Base-by-base conservation (phyloP, 2,329 filamentous ascomycete species). In the Diplocarpon rosae region DNA sequence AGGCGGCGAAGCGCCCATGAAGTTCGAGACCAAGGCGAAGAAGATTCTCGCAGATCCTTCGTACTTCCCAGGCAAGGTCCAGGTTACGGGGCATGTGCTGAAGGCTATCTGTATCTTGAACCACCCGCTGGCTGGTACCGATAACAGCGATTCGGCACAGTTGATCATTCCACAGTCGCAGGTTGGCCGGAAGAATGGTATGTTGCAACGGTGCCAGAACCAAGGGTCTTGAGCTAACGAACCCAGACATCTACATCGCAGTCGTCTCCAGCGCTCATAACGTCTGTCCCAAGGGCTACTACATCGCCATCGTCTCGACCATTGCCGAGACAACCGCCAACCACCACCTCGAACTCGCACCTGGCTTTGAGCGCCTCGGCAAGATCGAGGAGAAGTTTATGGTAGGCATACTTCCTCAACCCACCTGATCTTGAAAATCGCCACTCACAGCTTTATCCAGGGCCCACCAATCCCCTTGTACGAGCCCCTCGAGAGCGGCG, bases 281-380 rank as follows among this genome's bases (percentile, higher is more conserved):
- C 60, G 93, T 98, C 58, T 96, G 90, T 71, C 92, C 93, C 59
- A 94, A 95, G 76, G 90, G 90, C 50, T 96, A 95, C 78, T 98
- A 93, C 73, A 87, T 98, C 58, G 92, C 92, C 59, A 98, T 96
- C 50, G 90, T 98, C 54, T 95, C 88, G 38, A 98, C 92, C 48
- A 95, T 98, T 62, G 87, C 92, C 52, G 93, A 98, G 73, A 82
- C 80, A 36, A 71, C 80, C 50, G 81, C 85, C 53, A 96, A 98
- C 75, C 89, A 95, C 69, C 92, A 98, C 67, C 73, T 95, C 46
- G 92, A 98, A 71, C 80, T 98, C 35, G 80, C 92, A 67, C 80
- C 89, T 27, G 92, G 90, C 61, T 80, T 96, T 55, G 88, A 95
- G 61, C 82, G 90, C 55, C 80, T 98, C 27, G 92, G 92, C 57